A percentile compares a stretch with the other conserved stretches of the same genome.
These are phyloP conservation scores for Retiboletus flavoniger DNA, from an alignment of 1,284 basidiomycete genomes.

Conservation along the genomic window DNA sequence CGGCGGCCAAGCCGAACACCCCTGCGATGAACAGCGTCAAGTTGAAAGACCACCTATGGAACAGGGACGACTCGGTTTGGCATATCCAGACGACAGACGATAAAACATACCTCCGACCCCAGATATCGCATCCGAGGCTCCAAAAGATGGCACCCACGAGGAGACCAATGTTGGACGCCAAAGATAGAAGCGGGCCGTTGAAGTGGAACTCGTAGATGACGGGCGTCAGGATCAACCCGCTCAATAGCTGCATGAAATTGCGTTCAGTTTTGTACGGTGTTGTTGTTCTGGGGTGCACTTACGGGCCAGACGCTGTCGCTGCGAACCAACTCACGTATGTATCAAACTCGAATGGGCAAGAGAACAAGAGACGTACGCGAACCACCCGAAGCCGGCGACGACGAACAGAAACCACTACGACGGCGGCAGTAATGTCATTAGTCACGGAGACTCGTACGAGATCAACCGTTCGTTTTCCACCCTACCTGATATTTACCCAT, in stretches of 20 bases:
- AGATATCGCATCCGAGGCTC: constrained; percentile 63
- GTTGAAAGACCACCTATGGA: constrained; percentile 57
- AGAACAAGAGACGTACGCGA: constrained; percentile 49
- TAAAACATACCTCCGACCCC: constrained; percentile 52
- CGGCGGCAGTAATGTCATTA: neutral
- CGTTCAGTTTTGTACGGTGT: neutral
- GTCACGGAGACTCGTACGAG: neutral
- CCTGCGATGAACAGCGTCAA: constrained; percentile 59
- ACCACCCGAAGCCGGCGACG: constrained; percentile 69
- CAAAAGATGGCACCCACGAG: constrained; percentile 65
- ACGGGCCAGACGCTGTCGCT: constrained; percentile 53
- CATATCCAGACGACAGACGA: neutral
- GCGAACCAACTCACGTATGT: neutral
- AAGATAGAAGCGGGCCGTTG: constrained; percentile 53
- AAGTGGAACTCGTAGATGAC: constrained; percentile 58
- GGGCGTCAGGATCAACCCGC: constrained; percentile 56
- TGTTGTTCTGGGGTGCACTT: constrained; percentile 16
- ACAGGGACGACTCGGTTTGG: neutral
- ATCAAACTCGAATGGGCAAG: neutral
- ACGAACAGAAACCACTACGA: constrained; percentile 55
- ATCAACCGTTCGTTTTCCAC: neutral
- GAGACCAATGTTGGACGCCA: constrained; percentile 61
- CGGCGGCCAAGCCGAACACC: constrained; percentile 52
- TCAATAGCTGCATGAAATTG: constrained; percentile 40
- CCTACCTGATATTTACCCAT: constrained; percentile 70